Conservation (phyloP, 2,329 filamentous ascomycete species). For the Cladosporium sp. region DNA sequence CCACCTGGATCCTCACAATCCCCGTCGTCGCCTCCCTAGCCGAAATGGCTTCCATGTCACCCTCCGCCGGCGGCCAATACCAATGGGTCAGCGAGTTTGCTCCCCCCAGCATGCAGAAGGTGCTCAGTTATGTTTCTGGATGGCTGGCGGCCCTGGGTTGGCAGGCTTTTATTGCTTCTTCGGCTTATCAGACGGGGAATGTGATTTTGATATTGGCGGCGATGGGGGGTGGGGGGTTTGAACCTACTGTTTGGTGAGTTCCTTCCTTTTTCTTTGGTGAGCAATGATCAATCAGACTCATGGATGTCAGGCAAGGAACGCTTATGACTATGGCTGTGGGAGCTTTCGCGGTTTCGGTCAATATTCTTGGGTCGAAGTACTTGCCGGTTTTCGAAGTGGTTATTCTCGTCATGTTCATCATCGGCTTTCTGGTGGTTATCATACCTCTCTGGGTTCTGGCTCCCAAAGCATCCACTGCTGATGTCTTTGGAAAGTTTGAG, state of each 20-base stretch:
- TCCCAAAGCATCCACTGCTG: conserved; percentile 18
- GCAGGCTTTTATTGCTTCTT: conserved; percentile 32
- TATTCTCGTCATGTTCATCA: conserved; percentile 25
- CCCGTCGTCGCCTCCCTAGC: conserved; percentile 27
- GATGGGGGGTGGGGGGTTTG: background rate
- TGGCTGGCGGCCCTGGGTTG: conserved; percentile 37
- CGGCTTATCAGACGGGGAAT: conserved; percentile 19
- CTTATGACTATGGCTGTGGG: conserved; percentile 32
- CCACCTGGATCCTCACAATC: conserved; percentile 25
- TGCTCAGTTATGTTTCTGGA: conserved; percentile 39
- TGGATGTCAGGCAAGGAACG: conserved; percentile 42
- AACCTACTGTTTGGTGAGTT: too few species aligned
- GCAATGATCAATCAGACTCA: too few species aligned
- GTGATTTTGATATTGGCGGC: conserved; percentile 30
- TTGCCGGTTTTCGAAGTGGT: conserved; percentile 27
- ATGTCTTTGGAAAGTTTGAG: conserved; percentile 25
- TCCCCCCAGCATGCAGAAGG: conserved; percentile 34
- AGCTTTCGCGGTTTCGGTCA: conserved; percentile 23
- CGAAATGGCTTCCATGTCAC: conserved; percentile 30
- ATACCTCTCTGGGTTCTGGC: conserved; percentile 29
- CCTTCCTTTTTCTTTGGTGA: too few species aligned
- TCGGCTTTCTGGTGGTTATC: conserved; percentile 29
- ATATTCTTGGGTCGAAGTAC: conserved; percentile 23
- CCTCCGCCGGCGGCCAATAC: conserved; percentile 18
- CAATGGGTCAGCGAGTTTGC: conserved; percentile 36